A percentile compares a stretch with the other conserved stretches of the same genome.
Conservation (phyloP, 2,329 filamentous ascomycete genomes). For the Alternaria postmessia region DNA sequence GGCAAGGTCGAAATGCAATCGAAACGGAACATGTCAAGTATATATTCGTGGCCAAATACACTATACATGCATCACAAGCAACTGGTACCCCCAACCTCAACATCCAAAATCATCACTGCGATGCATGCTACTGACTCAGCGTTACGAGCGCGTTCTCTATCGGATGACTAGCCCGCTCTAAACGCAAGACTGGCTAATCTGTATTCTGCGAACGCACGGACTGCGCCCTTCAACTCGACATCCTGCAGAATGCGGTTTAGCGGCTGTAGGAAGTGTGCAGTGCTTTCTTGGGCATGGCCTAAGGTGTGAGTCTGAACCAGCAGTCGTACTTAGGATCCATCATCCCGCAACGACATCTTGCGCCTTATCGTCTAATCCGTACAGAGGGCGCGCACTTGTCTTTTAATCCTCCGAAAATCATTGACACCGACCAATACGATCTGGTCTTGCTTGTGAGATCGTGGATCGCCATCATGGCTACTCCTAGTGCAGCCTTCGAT, state of each 20-base stretch:
- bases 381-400: conserved; percentile 29
- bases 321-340: conserved; percentile 21
- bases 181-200: conserved; percentile 19
- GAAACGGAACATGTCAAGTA: background rate
- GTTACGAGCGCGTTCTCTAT: conserved; percentile 9
- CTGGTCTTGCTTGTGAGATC: conserved; percentile 3
- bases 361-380: conserved; percentile 31
- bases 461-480: conserved; percentile 34
- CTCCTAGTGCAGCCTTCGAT: conserved; percentile 36
- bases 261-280: conserved; percentile 10
- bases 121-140: conserved; percentile 20
- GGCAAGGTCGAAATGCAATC: background rate
- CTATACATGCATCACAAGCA: background rate
- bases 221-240: conserved; percentile 30
- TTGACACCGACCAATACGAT: conserved; percentile 4
- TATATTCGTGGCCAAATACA: background rate
- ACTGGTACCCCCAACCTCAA: background rate
- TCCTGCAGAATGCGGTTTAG: conserved; percentile 19
- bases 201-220: conserved; percentile 21
- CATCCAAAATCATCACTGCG: background rate
- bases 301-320: conserved; percentile 15
- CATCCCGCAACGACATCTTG: conserved; percentile 16
- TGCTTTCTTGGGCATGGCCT: conserved; percentile 12
- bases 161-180: conserved; percentile 12
- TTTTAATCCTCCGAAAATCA: conserved; percentile 2